These are phyloP conservation scores for Cornus florida DNA, from an alignment of 148 eudicot genomes.

Conservation along the genomic window DNA sequence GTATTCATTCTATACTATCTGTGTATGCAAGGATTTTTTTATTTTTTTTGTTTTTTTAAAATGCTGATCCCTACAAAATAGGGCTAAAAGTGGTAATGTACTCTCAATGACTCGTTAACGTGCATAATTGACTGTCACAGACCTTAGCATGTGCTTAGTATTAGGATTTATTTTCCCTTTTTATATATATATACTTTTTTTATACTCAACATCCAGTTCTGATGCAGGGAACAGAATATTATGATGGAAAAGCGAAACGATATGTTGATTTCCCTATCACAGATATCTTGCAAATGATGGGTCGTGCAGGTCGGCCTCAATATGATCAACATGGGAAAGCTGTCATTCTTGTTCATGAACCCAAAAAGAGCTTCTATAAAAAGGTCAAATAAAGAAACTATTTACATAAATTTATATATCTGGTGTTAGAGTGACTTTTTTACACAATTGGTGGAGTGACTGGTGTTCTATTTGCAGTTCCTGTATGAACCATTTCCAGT, in stretches of 20 bases:
- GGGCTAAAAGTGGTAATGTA: too few relatives aligned
- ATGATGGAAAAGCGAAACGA: conserved; percentile 81
- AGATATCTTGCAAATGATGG: conserved; percentile 99
- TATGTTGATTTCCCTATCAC: conserved; percentile 99
- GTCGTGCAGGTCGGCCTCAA: conserved; percentile 98
- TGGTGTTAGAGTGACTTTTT: background rate
- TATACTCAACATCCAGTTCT: conserved; percentile 3
- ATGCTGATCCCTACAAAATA: too few relatives aligned
- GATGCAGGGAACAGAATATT: conserved; percentile 91
- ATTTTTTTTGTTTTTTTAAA: too few relatives aligned
- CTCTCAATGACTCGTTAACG: background rate
- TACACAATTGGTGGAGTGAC: conserved; percentile 6
- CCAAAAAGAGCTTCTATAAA: conserved; percentile 95
- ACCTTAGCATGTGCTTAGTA: background rate
- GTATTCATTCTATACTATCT: too few relatives aligned
- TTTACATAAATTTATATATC: background rate
- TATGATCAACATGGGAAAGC: conserved; percentile 99
- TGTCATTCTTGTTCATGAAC: conserved; percentile 96
- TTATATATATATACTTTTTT: background rate
- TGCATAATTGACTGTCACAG: background rate
- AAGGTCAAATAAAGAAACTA: conserved; percentile 43
- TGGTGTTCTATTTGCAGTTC: conserved; percentile 52
- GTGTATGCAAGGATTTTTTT: too few relatives aligned
- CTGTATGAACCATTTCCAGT: conserved; percentile 98
- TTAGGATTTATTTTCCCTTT: background rate